Percentiles rank a stretch among this genome's conserved stretches.
Conservation (phyloP, 1,139 yeast species). For the Hansenula sp. region DNA sequence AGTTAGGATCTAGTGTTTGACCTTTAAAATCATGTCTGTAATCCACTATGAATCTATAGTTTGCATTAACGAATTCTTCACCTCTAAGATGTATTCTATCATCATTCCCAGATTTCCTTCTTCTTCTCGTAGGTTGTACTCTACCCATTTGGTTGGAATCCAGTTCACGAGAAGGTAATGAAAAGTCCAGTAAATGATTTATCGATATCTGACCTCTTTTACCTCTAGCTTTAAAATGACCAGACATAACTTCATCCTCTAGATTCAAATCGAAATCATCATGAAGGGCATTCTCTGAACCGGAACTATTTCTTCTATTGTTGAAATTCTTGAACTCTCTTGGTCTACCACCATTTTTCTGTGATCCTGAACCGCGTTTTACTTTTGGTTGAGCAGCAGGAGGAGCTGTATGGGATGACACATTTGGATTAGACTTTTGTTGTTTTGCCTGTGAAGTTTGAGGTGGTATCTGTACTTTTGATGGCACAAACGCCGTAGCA, state of each 20-base stretch:
- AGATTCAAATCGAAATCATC: conserved; percentile 24
- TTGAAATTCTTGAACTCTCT: conserved; percentile 7
- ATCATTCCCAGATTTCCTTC: conserved; percentile 20
- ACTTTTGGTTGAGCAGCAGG: conserved; percentile 9
- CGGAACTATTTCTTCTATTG: not conserved
- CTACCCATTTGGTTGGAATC: conserved; percentile 1
- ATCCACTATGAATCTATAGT: conserved; percentile 79
- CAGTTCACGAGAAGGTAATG: conserved; percentile 48
- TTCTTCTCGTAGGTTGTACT: conserved; percentile 16
- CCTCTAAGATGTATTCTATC: conserved; percentile 49
- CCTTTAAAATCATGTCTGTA: conserved; percentile 48
- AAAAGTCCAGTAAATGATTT: conserved; percentile 60
- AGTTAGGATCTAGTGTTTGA: conserved; percentile 69
- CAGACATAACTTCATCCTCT: conserved; percentile 32
- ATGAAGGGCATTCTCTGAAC: not conserved
- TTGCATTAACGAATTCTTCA: conserved; percentile 75
- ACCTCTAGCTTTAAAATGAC: conserved; percentile 31
- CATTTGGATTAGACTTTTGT: conserved; percentile 7
- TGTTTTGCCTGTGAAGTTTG: conserved; percentile 3
- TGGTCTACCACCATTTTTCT: conserved; percentile 4
- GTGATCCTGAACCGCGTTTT: not conserved
- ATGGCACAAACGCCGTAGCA: conserved; percentile 10
- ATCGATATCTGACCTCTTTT: conserved; percentile 56
- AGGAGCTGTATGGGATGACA: conserved; percentile 17
- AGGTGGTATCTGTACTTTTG: not conserved